These are phyloP conservation scores for Carex parvula DNA, from an alignment of 176 grass and related monocot species.

Conservation along the genomic window DNA sequence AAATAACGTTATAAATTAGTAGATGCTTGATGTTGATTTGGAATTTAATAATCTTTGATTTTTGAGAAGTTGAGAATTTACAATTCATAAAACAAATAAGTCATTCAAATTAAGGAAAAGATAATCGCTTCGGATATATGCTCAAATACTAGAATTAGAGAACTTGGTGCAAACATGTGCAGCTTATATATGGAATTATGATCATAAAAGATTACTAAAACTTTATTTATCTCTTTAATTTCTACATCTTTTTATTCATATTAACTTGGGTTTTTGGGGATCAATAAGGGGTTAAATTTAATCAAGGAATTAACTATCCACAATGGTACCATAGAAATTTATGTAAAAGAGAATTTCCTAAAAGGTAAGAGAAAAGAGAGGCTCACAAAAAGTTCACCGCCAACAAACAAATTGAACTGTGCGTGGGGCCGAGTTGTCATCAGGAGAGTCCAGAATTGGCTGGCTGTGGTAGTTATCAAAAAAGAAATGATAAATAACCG, in stretches of 20 bases:
- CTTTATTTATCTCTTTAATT: background rate
- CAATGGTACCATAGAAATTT: background rate
- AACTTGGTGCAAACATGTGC: background rate
- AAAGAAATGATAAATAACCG: conserved; percentile 64
- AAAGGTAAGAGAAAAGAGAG: background rate
- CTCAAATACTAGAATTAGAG: background rate
- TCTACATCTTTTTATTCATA: background rate
- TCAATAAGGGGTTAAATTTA: background rate
- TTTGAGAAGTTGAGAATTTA: background rate
- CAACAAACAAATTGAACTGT: conserved; percentile 56
- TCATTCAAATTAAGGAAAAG: background rate
- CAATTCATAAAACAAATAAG: background rate
- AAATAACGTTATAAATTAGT: background rate
- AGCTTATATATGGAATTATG: background rate
- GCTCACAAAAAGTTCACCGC: conserved; percentile 73
- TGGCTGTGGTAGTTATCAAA: conserved; percentile 56
- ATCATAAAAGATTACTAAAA: background rate
- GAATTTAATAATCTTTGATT: background rate
- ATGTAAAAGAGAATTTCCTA: background rate
- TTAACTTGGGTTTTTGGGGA: background rate
- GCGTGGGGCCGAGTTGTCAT: conserved; percentile 51
- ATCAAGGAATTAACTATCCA: background rate
- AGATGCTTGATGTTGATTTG: background rate
- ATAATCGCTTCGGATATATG: background rate
- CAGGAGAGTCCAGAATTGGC: conserved; percentile 66